Percentiles rank a stretch among this genome's conserved stretches.
Conservation (phyloP, 2,329 filamentous ascomycete species). For the Trematosphaeria pertusa region DNA sequence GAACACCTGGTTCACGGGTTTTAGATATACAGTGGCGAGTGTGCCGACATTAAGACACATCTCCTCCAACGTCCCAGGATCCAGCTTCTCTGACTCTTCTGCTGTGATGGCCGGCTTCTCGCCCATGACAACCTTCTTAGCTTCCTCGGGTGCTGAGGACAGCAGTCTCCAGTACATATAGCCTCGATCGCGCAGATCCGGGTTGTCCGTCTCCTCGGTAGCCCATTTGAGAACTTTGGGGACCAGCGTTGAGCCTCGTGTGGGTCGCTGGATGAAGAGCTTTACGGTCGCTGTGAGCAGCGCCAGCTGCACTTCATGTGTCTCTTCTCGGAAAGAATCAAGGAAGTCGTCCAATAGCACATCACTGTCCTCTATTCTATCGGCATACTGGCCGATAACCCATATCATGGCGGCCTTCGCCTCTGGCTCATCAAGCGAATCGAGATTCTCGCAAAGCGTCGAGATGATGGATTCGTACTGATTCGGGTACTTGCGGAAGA, state of each 20-base stretch:
- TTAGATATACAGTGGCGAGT: constrained; percentile 94
- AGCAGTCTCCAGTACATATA: constrained; percentile 99
- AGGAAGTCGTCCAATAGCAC: constrained; percentile 93
- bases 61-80: constrained; percentile 89
- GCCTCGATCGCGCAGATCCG: constrained; percentile 90
- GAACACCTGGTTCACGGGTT: constrained; percentile 97
- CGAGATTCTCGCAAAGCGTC: constrained; percentile 92
- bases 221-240: constrained; percentile 98
- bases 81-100: constrained; percentile 86
- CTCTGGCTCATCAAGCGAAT: constrained; percentile 95
- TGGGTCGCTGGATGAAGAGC: constrained; percentile 95
- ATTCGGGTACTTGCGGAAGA: constrained; percentile 98
- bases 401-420: constrained; percentile 99
- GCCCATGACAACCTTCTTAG: constrained; percentile 92
- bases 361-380: constrained; percentile 96
- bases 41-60: constrained; percentile 97
- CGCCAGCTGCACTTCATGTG: constrained; percentile 93
- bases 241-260: constrained; percentile 90
- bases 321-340: constrained; percentile 91
- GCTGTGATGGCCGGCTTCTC: constrained; percentile 96
- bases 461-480: constrained; percentile 98
- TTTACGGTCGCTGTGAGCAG: constrained; percentile 96
- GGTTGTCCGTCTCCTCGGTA: constrained; percentile 98
- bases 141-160: constrained; percentile 86
- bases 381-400: constrained; percentile 98